These are phyloP conservation scores for Mycena leptocephala DNA, from an alignment of 768 basidiomycete genomes.

Conservation along the genomic window DNA sequence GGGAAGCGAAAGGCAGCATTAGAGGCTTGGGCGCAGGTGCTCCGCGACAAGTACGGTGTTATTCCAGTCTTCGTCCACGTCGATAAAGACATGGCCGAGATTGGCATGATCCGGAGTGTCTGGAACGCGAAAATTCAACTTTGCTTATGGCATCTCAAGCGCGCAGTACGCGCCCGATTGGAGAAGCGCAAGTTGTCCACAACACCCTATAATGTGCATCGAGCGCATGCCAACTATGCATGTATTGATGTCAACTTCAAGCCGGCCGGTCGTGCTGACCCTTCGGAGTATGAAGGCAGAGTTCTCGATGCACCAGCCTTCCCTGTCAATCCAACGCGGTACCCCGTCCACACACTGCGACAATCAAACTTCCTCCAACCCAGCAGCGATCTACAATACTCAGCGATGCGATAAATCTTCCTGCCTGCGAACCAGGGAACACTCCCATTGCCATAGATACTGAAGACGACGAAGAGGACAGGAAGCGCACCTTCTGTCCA, in stretches of 20 bases:
- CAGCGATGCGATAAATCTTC: neutral
- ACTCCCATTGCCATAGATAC: neutral
- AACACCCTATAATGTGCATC: constrained; percentile 30
- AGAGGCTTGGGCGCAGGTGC: neutral
- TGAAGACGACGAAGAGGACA: constrained; percentile 31
- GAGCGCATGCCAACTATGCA: constrained; percentile 19
- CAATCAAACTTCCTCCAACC: constrained; percentile 2
- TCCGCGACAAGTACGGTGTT: constrained; percentile 29
- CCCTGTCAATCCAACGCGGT: neutral
- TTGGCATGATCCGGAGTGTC: too few species aligned
- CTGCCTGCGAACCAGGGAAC: neutral
- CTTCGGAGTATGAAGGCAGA: constrained; percentile 17
- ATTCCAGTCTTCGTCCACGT: constrained; percentile 30
- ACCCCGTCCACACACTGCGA: neutral
- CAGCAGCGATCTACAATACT: neutral
- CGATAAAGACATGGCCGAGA: too few species aligned
- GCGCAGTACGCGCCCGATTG: constrained; percentile 16
- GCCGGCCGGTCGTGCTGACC: constrained; percentile 22
- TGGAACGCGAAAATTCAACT: too few species aligned
- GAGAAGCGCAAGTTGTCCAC: constrained; percentile 32
- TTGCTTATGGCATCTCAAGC: too few species aligned
- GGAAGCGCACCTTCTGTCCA: constrained; percentile 38
- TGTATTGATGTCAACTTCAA: constrained; percentile 31
- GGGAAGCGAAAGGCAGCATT: constrained; percentile 37
- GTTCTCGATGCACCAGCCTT: neutral